A percentile compares a stretch with the other conserved stretches of the same genome.
These are phyloP conservation scores for Cordyceps javanica DNA, from an alignment of 2,329 filamentous ascomycete species.

Conservation along the genomic window DNA sequence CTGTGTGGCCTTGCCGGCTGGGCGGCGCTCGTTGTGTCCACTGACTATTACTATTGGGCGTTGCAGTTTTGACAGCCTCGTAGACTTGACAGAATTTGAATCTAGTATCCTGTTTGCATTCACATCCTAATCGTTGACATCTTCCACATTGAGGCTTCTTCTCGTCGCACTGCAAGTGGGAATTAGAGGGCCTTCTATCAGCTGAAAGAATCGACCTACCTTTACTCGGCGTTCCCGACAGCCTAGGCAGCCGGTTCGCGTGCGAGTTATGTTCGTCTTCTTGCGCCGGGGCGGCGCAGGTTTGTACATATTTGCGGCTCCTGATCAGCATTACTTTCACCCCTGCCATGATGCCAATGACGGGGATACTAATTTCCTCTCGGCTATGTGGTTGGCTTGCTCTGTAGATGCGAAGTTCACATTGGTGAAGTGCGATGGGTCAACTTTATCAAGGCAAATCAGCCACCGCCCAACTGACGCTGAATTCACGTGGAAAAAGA, in stretches of 20 bases:
- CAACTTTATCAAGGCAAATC: too few relatives aligned
- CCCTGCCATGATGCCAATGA: background rate
- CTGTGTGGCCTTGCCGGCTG: background rate
- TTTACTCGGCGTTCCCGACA: slow-evolving; percentile 18
- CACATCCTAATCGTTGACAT: slow-evolving; percentile 6
- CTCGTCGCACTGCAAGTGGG: slow-evolving; percentile 8
- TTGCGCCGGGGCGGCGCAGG: slow-evolving; percentile 17
- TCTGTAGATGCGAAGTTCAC: background rate
- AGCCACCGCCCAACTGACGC: too few relatives aligned
- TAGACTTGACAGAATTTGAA: slow-evolving; percentile 3
- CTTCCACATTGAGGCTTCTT: slow-evolving; percentile 7
- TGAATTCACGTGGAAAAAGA: too few relatives aligned
- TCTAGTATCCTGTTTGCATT: background rate
- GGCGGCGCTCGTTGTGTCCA: background rate
- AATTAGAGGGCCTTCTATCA: background rate
- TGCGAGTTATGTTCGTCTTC: slow-evolving; percentile 19
- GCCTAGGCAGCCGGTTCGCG: slow-evolving; percentile 17
- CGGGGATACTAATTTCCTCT: too few relatives aligned
- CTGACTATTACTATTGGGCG: background rate
- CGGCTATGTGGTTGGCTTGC: too few relatives aligned
- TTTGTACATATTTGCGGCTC: slow-evolving; percentile 17
- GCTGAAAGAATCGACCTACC: slow-evolving; percentile 6
- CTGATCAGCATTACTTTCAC: background rate
- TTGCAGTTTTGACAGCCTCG: background rate
- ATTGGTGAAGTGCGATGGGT: too few relatives aligned